Evolutionary conservation across 768 basidiomycete genomes (phyloP).

Genomic region (Auriscalpium orientale): DNA sequence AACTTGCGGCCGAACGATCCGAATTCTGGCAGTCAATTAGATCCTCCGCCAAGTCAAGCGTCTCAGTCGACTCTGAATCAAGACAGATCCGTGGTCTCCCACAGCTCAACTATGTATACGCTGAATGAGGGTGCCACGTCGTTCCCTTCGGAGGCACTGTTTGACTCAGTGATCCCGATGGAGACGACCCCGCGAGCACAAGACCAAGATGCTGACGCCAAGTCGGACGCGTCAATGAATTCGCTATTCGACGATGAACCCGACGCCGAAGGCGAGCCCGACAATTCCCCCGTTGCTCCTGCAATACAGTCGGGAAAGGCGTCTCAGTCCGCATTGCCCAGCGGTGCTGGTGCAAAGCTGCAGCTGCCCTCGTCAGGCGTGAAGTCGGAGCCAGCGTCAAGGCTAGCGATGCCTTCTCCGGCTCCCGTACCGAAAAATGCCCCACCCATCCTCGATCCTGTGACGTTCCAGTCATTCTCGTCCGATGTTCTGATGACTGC

Average conservation of each 20-base stretch:
- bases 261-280: conserved; percentile 46
- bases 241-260: conserved; percentile 87
- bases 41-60: neutral
- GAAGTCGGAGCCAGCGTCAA: conserved; percentile 30
- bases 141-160: neutral
- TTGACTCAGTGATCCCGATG: neutral
- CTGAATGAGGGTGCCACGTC: neutral
- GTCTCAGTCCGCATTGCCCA: conserved; percentile 2
- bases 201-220: conserved; percentile 42
- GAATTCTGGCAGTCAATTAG: neutral
- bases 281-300: conserved; percentile 9
- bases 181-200: neutral
- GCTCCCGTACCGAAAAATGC: conserved; percentile 54
- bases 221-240: conserved; percentile 78
- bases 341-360: conserved; percentile 9
- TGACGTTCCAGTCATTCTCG: conserved; percentile 58
- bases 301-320: neutral
- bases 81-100: neutral
- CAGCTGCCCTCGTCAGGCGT: conserved; percentile 10
- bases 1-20: neutral
- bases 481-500: conserved; percentile 82
- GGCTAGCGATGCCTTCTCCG: conserved; percentile 53
- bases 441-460: conserved; percentile 61
- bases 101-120: neutral
- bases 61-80: neutral